A percentile compares a stretch with the other conserved stretches of the same genome.
Conservation (phyloP, 371 early-diverging fungal species). For the Mortierella sp. region DNA sequence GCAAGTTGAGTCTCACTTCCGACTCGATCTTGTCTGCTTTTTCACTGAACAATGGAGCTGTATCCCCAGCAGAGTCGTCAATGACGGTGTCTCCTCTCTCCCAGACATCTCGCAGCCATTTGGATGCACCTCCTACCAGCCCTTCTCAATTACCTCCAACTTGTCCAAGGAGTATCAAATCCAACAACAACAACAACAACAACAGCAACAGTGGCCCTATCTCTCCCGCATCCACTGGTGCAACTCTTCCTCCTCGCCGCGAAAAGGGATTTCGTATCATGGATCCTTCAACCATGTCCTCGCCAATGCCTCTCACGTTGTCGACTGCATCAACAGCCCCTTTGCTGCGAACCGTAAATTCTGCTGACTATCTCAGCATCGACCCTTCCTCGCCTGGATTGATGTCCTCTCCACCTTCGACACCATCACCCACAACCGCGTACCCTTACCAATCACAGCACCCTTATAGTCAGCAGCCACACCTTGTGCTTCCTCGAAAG, state of each 20-base stretch:
- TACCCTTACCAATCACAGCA: conserved; percentile 2
- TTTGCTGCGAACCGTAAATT: conserved; percentile 7
- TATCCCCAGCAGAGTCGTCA: not conserved
- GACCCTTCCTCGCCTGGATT: conserved; percentile 1
- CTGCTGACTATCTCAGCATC: conserved; percentile 18
- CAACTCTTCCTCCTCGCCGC: not conserved
- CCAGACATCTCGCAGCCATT: not conserved
- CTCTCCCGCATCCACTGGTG: not conserved
- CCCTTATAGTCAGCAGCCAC: conserved; percentile 12
- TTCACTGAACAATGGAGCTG: not conserved
- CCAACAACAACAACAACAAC: not conserved
- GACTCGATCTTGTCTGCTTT: not conserved
- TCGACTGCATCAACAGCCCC: not conserved
- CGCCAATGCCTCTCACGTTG: not conserved
- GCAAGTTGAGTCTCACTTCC: conserved; percentile 4
- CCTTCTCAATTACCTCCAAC: not conserved
- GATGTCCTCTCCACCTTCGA: conserved; percentile 30
- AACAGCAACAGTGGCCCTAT: not conserved
- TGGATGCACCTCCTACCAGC: not conserved
- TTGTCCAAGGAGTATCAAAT: not conserved
- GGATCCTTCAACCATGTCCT: conserved; percentile 20
- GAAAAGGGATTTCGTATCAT: conserved; percentile 38
- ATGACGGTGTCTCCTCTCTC: not conserved
- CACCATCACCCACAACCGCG: conserved; percentile 25
- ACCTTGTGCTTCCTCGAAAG: conserved; percentile 16